Conservation (phyloP, 192 early-diverging fungal genomes). For the Haplosporangium gracile region DNA sequence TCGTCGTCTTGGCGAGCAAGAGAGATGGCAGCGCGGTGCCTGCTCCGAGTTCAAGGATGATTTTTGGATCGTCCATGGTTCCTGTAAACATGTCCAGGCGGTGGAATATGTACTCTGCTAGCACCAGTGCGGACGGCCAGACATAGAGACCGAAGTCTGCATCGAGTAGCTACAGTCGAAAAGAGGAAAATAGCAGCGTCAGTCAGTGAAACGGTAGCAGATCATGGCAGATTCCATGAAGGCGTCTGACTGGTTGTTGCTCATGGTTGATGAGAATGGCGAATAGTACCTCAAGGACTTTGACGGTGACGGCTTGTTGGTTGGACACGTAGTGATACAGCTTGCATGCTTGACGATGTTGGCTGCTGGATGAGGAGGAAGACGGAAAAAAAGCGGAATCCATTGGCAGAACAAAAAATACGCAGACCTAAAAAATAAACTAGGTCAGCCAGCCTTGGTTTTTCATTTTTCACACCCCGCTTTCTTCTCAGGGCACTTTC, state of each 20-base stretch:
- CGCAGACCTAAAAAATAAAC: neutral
- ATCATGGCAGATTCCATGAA: neutral
- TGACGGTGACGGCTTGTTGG: conserved; percentile 1
- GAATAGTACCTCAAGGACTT: conserved; percentile 28
- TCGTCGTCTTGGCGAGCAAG: conserved; percentile 57
- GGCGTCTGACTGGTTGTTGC: neutral
- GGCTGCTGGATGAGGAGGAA: neutral
- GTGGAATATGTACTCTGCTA: conserved; percentile 70
- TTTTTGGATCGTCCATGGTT: conserved; percentile 10
- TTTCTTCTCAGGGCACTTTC: neutral
- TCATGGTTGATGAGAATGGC: neutral
- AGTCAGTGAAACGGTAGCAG: neutral
- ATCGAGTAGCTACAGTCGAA: conserved; percentile 60
- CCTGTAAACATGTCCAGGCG: conserved; percentile 46
- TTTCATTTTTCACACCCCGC: too few relatives aligned
- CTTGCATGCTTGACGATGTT: conserved; percentile 25
- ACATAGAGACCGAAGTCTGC: conserved; percentile 73
- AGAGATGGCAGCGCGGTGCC: conserved; percentile 79
- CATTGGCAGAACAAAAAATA: neutral
- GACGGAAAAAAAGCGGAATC: neutral
- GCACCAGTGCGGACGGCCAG: conserved; percentile 80
- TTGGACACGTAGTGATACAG: conserved; percentile 25
- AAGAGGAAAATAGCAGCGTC: neutral
- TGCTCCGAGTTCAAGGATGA: conserved; percentile 67
- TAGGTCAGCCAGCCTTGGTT: neutral